A percentile compares a stretch with the other conserved stretches of the same genome.
Evolutionary conservation across 257 asterid species (phyloP).

Genomic region (Ajuga chamaepitys): DNA sequence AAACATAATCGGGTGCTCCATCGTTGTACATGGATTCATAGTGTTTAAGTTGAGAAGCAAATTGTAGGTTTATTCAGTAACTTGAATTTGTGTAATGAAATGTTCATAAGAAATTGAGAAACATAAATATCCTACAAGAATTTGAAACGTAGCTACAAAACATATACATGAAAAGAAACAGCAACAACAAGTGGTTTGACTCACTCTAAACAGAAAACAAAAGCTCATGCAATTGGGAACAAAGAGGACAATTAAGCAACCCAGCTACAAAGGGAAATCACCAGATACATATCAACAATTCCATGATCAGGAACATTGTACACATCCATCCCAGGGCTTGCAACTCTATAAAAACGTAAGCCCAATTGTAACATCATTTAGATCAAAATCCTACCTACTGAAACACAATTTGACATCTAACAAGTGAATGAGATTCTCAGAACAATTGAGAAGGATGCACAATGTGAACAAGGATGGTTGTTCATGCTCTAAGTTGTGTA

Average conservation of each 20-base stretch:
- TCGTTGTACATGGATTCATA: conserved; percentile 67
- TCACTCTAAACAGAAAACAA: too few species aligned
- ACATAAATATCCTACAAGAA: background rate
- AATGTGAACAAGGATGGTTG: background rate
- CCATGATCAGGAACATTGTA: conserved; percentile 57
- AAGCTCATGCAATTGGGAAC: background rate
- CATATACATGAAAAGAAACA: background rate
- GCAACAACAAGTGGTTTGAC: too few species aligned
- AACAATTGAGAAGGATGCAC: too few species aligned
- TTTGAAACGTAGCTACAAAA: background rate
- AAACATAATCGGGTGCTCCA: conserved; percentile 54
- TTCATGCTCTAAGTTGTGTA: background rate
- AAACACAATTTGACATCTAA: conserved; percentile 9
- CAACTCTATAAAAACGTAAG: conserved; percentile 29
- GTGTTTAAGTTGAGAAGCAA: conserved; percentile 30
- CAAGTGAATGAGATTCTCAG: background rate
- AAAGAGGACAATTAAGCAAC: background rate
- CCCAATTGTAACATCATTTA: background rate
- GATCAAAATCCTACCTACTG: background rate
- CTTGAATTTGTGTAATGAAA: conserved; percentile 43
- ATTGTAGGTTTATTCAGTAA: conserved; percentile 34
- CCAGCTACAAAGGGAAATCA: conserved; percentile 17
- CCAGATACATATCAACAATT: conserved; percentile 53
- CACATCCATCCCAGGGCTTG: conserved; percentile 58
- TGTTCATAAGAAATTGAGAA: background rate